Base-by-base conservation (phyloP, 495 filamentous ascomycete species). In the Jackrogersella multiformis region DNA sequence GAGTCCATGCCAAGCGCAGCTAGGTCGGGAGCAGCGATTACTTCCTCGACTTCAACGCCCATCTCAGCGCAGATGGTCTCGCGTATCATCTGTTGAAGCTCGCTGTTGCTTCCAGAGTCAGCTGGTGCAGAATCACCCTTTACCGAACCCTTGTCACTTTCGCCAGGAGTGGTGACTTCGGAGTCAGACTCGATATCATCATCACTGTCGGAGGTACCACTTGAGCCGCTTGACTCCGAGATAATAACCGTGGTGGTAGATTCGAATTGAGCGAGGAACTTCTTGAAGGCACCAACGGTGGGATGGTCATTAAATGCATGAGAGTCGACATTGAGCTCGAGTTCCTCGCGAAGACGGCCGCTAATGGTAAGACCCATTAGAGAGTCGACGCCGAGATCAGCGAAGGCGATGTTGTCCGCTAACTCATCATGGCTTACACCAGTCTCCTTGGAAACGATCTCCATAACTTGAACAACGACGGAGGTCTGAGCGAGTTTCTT, bases 51-150 rank as follows among this genome's bases (percentile, higher is more conserved):
- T 4, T 88, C 78, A 10, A 91, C 83, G 18, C 86, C 88, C 75
- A 91, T 90, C 70, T 92, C 90, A 24, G 84, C 79, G 2, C 88
- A 85, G 46, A 93, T 84, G 55, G 86, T 89, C 15, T 79, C 76
- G 32, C 84, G 82, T 5, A 90, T 81, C 24, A 80, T 78, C 34
- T 78, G 77, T 64, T 81, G 81, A n/a, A 86, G 77, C 63, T 84
- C 78, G 35, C 74, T 66, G 38, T 73, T 73, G 36, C 68, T 73
- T 39, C 74, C 68, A 41, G 72, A 68, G 15, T 69, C 73, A 44
- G 48, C 55, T 12, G 70, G 24, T 4, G 61, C 71, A n/a, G 46
- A n/a, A 18, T 79, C 80, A 21, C 69, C 77, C 69, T 81, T 81
- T 42, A 77, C 59, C 0, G 79, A 81, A 23, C 74, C 75, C 16